Conservation (phyloP, 768 basidiomycete genomes). For the Russula abietina region DNA sequence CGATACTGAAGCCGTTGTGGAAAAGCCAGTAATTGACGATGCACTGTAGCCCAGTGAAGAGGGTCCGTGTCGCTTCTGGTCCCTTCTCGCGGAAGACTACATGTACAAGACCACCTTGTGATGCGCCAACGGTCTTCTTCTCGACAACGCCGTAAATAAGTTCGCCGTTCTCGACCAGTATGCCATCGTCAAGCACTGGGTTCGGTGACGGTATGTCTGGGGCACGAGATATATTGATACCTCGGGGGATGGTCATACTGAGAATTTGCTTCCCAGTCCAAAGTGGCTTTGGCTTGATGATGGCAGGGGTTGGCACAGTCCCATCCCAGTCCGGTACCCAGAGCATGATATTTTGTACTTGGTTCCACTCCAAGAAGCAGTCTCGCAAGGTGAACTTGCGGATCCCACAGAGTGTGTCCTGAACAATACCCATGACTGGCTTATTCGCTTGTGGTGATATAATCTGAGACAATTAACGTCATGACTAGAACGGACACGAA, state of each 20-base stretch:
- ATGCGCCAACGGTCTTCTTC: constrained; percentile 98
- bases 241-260: constrained; percentile 85
- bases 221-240: constrained; percentile 85
- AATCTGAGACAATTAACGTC: constrained; percentile 49
- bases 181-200: constrained; percentile 88
- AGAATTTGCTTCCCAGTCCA: constrained; percentile 99
- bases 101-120: constrained; percentile 90
- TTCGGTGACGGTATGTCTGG: constrained; percentile 74
- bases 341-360: constrained; percentile 93
- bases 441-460: constrained; percentile 99
- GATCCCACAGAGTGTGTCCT: constrained; percentile 96
- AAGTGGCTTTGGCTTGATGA: constrained; percentile 92
- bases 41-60: constrained; percentile 91
- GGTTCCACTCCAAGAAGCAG: constrained; percentile 90
- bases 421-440: constrained; percentile 99
- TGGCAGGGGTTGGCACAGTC: constrained; percentile 81
- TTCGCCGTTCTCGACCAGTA: constrained; percentile 95
- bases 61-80: constrained; percentile 78
- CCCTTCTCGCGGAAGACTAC: constrained; percentile 98
- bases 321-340: constrained; percentile 99
- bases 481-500: background rate
- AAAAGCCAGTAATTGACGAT: constrained; percentile 98
- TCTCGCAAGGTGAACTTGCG: constrained; percentile 97
- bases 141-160: constrained; percentile 92
- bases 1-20: constrained; percentile 98